A percentile compares a stretch with the other conserved stretches of the same genome.
Evolutionary conservation across 2,329 filamentous ascomycete genomes (phyloP).

Genomic region (Alternaria gansuensis): DNA sequence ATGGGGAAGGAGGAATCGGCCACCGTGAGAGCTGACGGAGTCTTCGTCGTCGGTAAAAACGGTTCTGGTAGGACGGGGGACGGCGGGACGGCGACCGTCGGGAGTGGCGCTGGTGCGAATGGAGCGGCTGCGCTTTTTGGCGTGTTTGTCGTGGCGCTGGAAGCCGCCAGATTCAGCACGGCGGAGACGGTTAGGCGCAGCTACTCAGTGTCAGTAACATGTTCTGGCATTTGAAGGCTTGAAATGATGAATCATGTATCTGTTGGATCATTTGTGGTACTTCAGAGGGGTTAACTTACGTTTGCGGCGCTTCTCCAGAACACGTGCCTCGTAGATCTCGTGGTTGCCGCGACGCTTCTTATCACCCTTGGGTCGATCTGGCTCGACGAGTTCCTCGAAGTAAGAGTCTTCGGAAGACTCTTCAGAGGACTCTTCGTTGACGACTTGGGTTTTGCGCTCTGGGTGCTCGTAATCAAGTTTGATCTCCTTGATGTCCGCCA

Average conservation of each 20-base stretch:
- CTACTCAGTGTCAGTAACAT: conserved; percentile 22
- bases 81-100: neutral
- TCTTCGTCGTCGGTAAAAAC: conserved; percentile 29
- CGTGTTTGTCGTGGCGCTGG: conserved; percentile 37
- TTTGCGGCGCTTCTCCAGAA: conserved; percentile 39
- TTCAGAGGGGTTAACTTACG: conserved; percentile 23
- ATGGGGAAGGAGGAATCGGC: conserved; percentile 8
- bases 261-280: neutral
- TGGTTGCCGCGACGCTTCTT: conserved; percentile 34
- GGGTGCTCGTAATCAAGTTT: conserved; percentile 44
- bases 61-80: conserved; percentile 9
- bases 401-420: conserved; percentile 42
- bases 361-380: conserved; percentile 30
- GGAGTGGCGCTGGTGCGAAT: conserved; percentile 24
- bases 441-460: conserved; percentile 18
- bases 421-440: conserved; percentile 25
- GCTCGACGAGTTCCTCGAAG: conserved; percentile 43
- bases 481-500: conserved; percentile 45
- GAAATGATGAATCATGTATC: neutral
- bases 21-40: conserved; percentile 5
- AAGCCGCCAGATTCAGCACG: conserved; percentile 38
- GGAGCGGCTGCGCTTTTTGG: conserved; percentile 15
- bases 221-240: neutral
- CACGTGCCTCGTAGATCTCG: conserved; percentile 43
- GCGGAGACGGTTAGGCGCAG: conserved; percentile 36